Percentiles rank a stretch among this genome's conserved stretches.
Conservation (phyloP, 2,329 filamentous ascomycete genomes). For the Talaromyces sp. region DNA sequence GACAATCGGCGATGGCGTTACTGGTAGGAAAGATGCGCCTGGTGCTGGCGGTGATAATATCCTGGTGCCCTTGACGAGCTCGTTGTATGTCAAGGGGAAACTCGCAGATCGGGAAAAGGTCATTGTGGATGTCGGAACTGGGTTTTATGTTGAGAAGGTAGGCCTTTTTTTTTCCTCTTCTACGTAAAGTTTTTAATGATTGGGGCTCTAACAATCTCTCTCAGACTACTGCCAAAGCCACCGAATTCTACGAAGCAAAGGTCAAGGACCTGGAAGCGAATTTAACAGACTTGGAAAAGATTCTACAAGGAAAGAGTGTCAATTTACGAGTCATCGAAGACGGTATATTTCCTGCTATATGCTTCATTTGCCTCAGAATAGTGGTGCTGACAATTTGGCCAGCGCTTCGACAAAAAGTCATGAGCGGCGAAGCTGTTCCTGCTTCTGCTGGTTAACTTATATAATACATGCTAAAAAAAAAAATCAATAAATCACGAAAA, state of each 20-base stretch:
- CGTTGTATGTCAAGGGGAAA: constrained; percentile 83
- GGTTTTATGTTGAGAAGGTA: constrained; percentile 92
- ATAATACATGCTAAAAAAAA: background rate
- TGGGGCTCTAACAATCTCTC: background rate
- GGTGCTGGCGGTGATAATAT: constrained; percentile 45
- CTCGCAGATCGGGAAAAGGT: constrained; percentile 70
- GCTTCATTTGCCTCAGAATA: background rate
- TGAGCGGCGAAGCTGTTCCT: constrained; percentile 37
- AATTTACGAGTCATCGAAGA: constrained; percentile 87
- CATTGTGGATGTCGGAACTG: constrained; percentile 87
- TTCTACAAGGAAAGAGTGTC: constrained; percentile 69
- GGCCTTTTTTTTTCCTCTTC: background rate
- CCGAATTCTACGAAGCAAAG: constrained; percentile 63
- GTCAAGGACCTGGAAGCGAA: constrained; percentile 61
- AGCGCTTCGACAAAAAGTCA: constrained; percentile 50
- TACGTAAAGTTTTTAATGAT: background rate
- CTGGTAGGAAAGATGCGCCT: constrained; percentile 28
- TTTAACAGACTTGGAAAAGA: constrained; percentile 62
- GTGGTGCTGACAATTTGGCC: constrained; percentile 16
- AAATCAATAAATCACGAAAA: background rate
- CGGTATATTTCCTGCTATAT: constrained; percentile 46
- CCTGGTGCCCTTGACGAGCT: constrained; percentile 90
- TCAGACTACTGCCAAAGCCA: constrained; percentile 54
- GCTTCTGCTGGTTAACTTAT: constrained; percentile 19
- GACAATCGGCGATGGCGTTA: constrained; percentile 61